Evolutionary conservation across 495 filamentous ascomycete genomes (phyloP).

Genomic region (Xylaria nigripes): DNA sequence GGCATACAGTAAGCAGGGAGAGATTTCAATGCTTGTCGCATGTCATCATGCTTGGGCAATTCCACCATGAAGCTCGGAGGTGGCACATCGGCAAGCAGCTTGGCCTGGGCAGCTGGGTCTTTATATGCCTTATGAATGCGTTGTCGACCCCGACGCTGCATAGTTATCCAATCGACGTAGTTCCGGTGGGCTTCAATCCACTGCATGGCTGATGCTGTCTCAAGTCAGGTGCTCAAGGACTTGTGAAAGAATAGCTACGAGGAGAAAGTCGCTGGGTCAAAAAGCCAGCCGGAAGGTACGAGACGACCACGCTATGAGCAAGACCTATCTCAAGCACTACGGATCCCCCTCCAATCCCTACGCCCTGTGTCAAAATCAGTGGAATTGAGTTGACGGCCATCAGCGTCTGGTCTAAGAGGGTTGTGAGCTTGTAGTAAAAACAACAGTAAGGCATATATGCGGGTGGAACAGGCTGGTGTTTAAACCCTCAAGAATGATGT

Average conservation of each 20-base stretch:
- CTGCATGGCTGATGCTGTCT: neutral
- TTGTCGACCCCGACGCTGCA: constrained; percentile 20
- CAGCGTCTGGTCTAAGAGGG: neutral
- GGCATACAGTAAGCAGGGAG: constrained; percentile 19
- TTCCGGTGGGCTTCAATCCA: neutral
- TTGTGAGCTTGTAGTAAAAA: neutral
- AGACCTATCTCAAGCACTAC: neutral
- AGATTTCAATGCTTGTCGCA: constrained; percentile 12
- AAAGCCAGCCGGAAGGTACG: neutral
- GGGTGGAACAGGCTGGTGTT: neutral
- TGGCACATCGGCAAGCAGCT: constrained; percentile 18
- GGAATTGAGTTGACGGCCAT: neutral
- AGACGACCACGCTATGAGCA: neutral
- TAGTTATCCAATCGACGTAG: constrained; percentile 15
- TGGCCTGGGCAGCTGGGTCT: constrained; percentile 16
- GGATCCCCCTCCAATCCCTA: neutral
- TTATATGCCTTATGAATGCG: constrained; percentile 19
- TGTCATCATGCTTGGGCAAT: constrained; percentile 17
- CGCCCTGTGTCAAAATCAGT: neutral
- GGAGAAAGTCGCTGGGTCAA: neutral
- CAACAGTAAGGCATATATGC: neutral
- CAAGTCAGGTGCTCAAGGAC: neutral
- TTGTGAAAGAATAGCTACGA: neutral
- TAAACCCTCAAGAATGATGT: neutral
- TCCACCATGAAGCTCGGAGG: constrained; percentile 9